phyloP scores from a whole-genome alignment of 2,329 filamentous ascomycete genomes.

The Xylariaceae sp. region DNA sequence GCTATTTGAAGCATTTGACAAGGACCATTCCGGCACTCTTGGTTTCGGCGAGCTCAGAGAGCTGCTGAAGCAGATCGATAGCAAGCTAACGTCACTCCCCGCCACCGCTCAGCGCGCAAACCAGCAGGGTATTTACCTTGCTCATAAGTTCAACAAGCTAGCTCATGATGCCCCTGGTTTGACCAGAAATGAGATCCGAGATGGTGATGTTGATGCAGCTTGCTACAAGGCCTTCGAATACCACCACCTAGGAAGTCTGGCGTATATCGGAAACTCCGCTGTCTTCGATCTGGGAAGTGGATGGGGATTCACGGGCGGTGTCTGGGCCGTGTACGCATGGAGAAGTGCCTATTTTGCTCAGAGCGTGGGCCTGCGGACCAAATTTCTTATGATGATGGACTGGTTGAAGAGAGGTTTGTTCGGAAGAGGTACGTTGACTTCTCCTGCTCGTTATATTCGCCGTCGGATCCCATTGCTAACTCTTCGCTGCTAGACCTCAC shows the following conservation, averaged over 20 bases:
- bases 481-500: slow-evolving; percentile 24
- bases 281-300: slow-evolving; percentile 85
- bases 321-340: slow-evolving; percentile 95
- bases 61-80: slow-evolving; percentile 86
- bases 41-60: slow-evolving; percentile 90
- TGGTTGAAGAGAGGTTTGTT: slow-evolving; percentile 97
- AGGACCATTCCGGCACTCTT: slow-evolving; percentile 85
- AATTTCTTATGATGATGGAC: slow-evolving; percentile 90
- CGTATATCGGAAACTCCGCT: slow-evolving; percentile 93
- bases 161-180: slow-evolving; percentile 72
- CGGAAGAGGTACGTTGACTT: slow-evolving; percentile 69
- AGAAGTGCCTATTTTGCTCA: slow-evolving; percentile 95
- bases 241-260: slow-evolving; percentile 81
- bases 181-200: slow-evolving; percentile 70
- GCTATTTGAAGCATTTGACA: slow-evolving; percentile 88
- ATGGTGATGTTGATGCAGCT: slow-evolving; percentile 86
- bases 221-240: slow-evolving; percentile 96
- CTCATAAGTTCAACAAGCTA: slow-evolving; percentile 88
- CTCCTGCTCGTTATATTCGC: not conserved
- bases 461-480: slow-evolving; percentile 8
- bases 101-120: slow-evolving; percentile 95
- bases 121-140: slow-evolving; percentile 91
- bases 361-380: slow-evolving; percentile 87
- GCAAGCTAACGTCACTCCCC: slow-evolving; percentile 86
- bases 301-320: slow-evolving; percentile 70